Evolutionary conservation across 345 rosid species (phyloP).

Genomic region (Eucalyptus microcorys): DNA sequence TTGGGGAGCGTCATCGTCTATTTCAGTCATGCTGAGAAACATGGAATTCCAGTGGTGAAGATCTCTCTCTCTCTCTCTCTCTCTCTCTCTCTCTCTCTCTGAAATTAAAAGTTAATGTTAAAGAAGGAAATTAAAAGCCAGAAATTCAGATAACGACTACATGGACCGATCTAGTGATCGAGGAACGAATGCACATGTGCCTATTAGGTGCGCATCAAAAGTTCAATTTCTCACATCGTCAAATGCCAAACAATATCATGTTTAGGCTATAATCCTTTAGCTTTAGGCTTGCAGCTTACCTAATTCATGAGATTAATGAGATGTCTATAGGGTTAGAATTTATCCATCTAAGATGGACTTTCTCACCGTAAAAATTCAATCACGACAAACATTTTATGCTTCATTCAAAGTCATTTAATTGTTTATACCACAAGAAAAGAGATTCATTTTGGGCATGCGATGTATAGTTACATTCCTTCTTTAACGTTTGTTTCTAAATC

Average conservation of each 20-base stretch:
- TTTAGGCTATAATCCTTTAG: not conserved
- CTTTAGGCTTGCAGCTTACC: not conserved
- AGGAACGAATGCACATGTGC: not conserved
- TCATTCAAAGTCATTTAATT: not conserved
- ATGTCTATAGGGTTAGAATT: not conserved
- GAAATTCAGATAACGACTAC: not conserved
- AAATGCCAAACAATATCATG: not conserved
- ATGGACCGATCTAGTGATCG: not conserved
- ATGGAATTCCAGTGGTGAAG: slow-evolving; percentile 90
- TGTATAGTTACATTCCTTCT: not conserved
- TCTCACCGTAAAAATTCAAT: not conserved
- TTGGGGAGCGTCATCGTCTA: slow-evolving; percentile 82
- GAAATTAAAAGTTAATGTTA: not conserved
- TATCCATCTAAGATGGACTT: not conserved
- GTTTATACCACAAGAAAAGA: not conserved
- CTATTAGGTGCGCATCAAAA: not conserved
- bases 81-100: not conserved
- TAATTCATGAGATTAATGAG: not conserved
- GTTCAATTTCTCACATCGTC: not conserved
- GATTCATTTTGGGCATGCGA: not conserved
- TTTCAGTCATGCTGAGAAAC: slow-evolving; percentile 82
- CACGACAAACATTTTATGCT: not conserved
- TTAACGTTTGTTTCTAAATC: not conserved
- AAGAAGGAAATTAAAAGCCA: not conserved
- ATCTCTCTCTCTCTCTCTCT: not conserved